phyloP scores from a whole-genome alignment of 768 basidiomycete species.

The Amanita pseudoporphyria region DNA sequence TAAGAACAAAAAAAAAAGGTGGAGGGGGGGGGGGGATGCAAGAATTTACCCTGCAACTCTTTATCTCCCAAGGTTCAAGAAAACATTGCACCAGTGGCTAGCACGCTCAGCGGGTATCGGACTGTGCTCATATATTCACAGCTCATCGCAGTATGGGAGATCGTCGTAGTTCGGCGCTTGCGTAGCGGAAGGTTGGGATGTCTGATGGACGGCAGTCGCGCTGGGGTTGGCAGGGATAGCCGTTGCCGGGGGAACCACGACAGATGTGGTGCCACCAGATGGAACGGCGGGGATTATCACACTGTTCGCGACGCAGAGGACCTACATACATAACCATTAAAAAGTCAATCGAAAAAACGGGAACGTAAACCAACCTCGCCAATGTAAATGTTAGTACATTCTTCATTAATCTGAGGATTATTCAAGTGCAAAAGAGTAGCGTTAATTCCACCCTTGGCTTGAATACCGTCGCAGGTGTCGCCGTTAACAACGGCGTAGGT shows the following conservation, averaged over 20 bases:
- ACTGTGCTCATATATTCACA: background rate
- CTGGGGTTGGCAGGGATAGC: slow-evolving; percentile 17
- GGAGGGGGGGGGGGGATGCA: no score
- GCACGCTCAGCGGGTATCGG: no score
- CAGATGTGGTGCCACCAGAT: slow-evolving; percentile 13
- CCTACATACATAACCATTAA: slow-evolving; percentile 21
- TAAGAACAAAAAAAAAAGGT: no score
- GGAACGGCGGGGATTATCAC: slow-evolving; percentile 36
- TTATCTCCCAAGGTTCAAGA: background rate
- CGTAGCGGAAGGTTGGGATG: no score
- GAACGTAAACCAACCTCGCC: slow-evolving; percentile 63
- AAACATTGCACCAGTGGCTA: background rate
- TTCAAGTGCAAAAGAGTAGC: slow-evolving; percentile 45
- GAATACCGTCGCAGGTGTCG: slow-evolving; percentile 51
- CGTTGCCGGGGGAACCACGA: slow-evolving; percentile 22
- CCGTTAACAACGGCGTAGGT: slow-evolving; percentile 46
- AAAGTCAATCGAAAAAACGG: no score
- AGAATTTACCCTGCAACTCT: background rate
- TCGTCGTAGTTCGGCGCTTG: background rate
- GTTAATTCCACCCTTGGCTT: slow-evolving; percentile 32
- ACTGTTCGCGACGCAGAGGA: slow-evolving; percentile 38
- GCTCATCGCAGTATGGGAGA: slow-evolving; percentile 5
- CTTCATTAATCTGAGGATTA: slow-evolving; percentile 61
- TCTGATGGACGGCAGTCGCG: slow-evolving; percentile 7
- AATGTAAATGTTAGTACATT: slow-evolving; percentile 60